These are phyloP conservation scores for Phytopythium mirpurense DNA, from an alignment of 352 stramenopile species.

Conservation along the genomic window DNA sequence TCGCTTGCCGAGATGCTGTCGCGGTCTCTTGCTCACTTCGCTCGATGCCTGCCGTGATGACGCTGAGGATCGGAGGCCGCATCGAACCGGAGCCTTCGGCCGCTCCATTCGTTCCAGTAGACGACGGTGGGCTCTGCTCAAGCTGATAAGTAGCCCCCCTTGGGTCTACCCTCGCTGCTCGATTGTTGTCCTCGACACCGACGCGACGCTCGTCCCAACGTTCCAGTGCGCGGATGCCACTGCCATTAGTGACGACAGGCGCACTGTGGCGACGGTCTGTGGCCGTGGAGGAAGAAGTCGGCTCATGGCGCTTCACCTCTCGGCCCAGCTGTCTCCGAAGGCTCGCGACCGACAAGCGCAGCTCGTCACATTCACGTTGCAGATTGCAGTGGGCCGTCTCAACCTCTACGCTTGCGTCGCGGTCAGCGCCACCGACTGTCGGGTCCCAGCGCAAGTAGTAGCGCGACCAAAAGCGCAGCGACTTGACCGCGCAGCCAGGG, in stretches of 20 bases:
- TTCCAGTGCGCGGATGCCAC: too few relatives aligned
- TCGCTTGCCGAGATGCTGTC: constrained; percentile 4
- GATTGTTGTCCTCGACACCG: background rate
- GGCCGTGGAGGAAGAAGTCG: background rate
- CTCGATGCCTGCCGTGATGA: background rate
- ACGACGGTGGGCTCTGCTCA: background rate
- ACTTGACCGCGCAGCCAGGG: constrained; percentile 59
- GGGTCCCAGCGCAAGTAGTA: constrained; percentile 83
- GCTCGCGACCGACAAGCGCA: constrained; percentile 17
- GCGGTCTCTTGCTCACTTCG: background rate
- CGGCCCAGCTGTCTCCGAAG: constrained; percentile 22
- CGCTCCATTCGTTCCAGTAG: background rate
- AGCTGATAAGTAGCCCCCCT: background rate
- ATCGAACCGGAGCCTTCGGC: background rate
- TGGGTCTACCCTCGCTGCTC: background rate
- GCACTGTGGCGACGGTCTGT: background rate
- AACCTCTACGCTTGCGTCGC: constrained; percentile 52
- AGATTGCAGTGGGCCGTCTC: constrained; percentile 55
- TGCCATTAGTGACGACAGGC: background rate
- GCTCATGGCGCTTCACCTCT: constrained; percentile 19
- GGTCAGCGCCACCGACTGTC: constrained; percentile 36
- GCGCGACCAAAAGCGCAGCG: constrained; percentile 66
- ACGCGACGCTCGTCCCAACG: background rate
- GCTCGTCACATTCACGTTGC: constrained; percentile 23
- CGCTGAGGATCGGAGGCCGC: background rate